Base-by-base conservation (phyloP, 805 yeast species). In the Dipodascus albidus region DNA sequence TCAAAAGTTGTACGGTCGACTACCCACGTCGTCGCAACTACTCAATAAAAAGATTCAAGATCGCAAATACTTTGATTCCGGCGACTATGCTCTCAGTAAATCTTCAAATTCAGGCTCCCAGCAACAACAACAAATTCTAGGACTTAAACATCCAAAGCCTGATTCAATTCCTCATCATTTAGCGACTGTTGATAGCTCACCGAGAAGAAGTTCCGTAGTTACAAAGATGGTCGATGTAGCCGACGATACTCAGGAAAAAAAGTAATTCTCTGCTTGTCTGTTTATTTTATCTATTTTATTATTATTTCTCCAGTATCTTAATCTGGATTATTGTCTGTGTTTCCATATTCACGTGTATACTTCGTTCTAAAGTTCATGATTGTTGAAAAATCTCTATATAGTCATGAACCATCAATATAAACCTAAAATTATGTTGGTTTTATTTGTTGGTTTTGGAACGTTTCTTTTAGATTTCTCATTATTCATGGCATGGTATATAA, bases 41-140 rank as follows among this genome's bases (percentile, higher is more conserved):
- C 73, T 89, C 51, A 76, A 84, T 51, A 79, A 83, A 57, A 87
- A 85, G 65, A 54, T 63, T 38, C 86, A 85, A 68, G 96, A 89
- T 58, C 80, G 96, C 62, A 90, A 88, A 71, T 89, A 85, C 68
- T 90, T 89, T 63, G 97, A 89, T 64, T 85, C 95, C 57, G 96
- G 96, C 8, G 97, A 89, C 69, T 89, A 89, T 67, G 96, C 96
- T 9, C 78, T 89, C 77, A 85, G 65, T 53, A 61, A 69, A 47
- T 69, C 72, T 22, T 72, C 71, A 49, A 60, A 60, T 64, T 67
- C n/a, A 67, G 60, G 38, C 64, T 65, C 14, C 60, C 67, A 14
- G 50, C 59, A 19, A 60, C 44, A 38, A 38, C 20, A 38, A n/a
- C 44, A 38, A 19, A 38, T 38, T 17, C 63, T 62, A n/a, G 64